These are phyloP conservation scores for Cyphellophora attinorum DNA, from an alignment of 2,329 filamentous ascomycete species.

Conservation along the genomic window DNA sequence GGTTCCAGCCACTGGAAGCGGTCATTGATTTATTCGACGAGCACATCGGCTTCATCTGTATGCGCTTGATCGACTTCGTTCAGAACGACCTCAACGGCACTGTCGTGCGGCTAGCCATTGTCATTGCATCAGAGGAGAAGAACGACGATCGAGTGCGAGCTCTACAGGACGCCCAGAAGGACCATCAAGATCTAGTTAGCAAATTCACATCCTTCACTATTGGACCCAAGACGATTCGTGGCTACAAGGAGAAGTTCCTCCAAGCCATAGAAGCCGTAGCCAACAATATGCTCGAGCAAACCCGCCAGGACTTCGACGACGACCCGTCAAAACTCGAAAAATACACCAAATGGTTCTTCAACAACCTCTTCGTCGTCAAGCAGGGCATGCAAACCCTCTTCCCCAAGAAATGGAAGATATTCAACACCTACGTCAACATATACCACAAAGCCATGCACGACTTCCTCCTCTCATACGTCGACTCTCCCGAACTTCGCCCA, in stretches of 20 bases:
- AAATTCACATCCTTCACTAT: slow-evolving; percentile 93
- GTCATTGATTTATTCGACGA: slow-evolving; percentile 93
- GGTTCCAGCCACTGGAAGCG: slow-evolving; percentile 77
- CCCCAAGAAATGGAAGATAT: slow-evolving; percentile 95
- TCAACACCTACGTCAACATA: slow-evolving; percentile 77
- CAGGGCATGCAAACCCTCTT: slow-evolving; percentile 84
- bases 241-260: slow-evolving; percentile 94
- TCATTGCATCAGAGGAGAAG: slow-evolving; percentile 93
- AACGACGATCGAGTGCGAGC: slow-evolving; percentile 87
- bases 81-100: slow-evolving; percentile 78
- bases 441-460: slow-evolving; percentile 96
- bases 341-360: slow-evolving; percentile 91
- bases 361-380: slow-evolving; percentile 90
- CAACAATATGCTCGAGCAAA: slow-evolving; percentile 62
- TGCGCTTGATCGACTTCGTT: slow-evolving; percentile 82
- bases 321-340: slow-evolving; percentile 80
- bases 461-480: slow-evolving; percentile 72
- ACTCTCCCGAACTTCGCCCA: slow-evolving; percentile 75
- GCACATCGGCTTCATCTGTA: slow-evolving; percentile 77
- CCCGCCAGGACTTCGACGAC: slow-evolving; percentile 66
- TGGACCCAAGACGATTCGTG: slow-evolving; percentile 80
- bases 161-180: slow-evolving; percentile 85
- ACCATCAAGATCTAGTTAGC: slow-evolving; percentile 88
- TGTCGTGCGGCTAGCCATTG: slow-evolving; percentile 80
- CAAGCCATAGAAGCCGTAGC: slow-evolving; percentile 66